Conservation (phyloP, 495 filamentous ascomycete genomes). For the Lindgomyces ingoldianus region DNA sequence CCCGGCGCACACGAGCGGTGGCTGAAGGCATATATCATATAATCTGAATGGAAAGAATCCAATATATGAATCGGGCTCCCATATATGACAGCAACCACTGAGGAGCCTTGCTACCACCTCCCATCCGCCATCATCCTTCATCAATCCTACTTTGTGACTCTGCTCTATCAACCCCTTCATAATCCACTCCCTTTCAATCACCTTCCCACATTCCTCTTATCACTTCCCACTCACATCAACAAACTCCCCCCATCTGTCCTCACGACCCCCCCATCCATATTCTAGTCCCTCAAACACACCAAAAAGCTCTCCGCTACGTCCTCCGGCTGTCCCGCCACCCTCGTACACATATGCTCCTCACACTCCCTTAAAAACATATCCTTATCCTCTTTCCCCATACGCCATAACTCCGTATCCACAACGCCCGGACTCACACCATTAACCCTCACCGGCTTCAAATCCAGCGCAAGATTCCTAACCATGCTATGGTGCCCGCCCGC, state of each 20-base stretch:
- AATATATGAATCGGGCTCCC: no score
- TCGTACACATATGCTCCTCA: conserved; percentile 46
- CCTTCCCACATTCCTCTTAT: no score
- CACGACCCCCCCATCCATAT: conserved; percentile 38
- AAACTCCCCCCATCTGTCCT: conserved; percentile 40
- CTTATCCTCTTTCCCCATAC: conserved; percentile 22
- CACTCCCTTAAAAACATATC: conserved; percentile 26
- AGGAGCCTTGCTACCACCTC: no score
- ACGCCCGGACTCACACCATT: conserved; percentile 43
- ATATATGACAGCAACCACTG: no score
- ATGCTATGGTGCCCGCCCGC: conserved; percentile 40
- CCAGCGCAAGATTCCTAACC: conserved; percentile 39
- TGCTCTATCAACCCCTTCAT: no score
- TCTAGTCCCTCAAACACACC: conserved; percentile 40
- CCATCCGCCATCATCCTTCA: no score
- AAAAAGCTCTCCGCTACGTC: conserved; percentile 45
- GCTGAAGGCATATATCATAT: no score
- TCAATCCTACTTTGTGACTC: no score
- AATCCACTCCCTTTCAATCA: no score
- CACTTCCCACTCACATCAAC: conserved; percentile 35
- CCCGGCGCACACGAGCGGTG: no score
- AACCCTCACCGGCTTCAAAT: conserved; percentile 43
- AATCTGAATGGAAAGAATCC: no score
- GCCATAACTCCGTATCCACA: conserved; percentile 44
- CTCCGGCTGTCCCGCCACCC: conserved; percentile 32